Evolutionary conservation across 257 asterid genomes (phyloP).

Genomic region (Jaltomata sinuosa): DNA sequence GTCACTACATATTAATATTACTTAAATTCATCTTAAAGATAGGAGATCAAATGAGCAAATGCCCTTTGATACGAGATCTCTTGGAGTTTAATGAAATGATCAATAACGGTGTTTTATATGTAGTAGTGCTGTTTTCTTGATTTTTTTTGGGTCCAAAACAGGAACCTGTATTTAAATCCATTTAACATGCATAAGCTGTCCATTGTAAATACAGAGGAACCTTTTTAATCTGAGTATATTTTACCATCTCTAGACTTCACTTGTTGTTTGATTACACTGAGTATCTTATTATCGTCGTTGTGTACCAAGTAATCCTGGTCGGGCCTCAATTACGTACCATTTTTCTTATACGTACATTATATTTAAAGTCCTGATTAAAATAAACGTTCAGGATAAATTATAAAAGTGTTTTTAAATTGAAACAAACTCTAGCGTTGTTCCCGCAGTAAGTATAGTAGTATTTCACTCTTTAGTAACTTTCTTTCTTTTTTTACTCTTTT

Average conservation of each 20-base stretch:
- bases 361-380: not conserved
- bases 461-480: not conserved
- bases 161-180: not conserved
- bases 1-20: not conserved
- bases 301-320: not conserved
- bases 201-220: not conserved
- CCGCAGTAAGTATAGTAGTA: not conserved
- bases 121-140: not conserved
- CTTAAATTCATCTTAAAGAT: not conserved
- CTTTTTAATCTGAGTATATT: too few relatives aligned
- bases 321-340: not conserved
- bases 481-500: not conserved
- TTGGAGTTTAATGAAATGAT: not conserved
- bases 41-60: not conserved
- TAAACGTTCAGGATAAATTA: not conserved
- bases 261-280: too few relatives aligned
- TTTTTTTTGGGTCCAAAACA: not conserved
- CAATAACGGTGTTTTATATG: not conserved
- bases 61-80: not conserved
- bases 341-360: too few relatives aligned
- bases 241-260: too few relatives aligned
- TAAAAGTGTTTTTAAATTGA: not conserved
- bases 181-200: not conserved
- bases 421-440: not conserved
- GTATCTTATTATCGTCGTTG: too few relatives aligned